These are phyloP conservation scores for Novymonas esmeraldas DNA, from an alignment of 208 protist species.

Conservation along the genomic window DNA sequence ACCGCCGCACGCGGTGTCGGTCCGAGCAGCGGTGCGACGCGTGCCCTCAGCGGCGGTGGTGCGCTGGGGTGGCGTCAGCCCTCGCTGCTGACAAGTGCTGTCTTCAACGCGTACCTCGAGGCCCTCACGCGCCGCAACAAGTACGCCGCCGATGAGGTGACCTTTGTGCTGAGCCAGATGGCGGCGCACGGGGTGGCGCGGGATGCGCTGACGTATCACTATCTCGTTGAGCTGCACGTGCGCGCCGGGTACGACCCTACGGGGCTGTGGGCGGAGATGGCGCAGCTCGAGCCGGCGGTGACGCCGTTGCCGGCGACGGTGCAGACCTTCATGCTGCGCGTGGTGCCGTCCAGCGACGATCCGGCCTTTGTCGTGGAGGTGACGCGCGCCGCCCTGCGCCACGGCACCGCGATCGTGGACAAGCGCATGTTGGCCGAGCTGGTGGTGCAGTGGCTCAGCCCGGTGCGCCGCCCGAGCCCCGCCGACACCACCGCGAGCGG, in stretches of 20 bases:
- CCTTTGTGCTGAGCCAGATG: constrained; percentile 70
- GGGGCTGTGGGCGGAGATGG: constrained; percentile 76
- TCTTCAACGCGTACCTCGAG: constrained; percentile 87
- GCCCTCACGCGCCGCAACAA: constrained; percentile 66
- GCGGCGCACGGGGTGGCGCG: constrained; percentile 27
- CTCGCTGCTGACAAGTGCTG: constrained; percentile 26
- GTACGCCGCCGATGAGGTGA: constrained; percentile 59
- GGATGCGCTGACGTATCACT: constrained; percentile 80
- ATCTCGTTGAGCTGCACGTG: constrained; percentile 82
- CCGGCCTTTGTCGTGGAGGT: constrained; percentile 71
- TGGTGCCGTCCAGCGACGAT: constrained; percentile 63
- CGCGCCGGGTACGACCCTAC: constrained; percentile 68
- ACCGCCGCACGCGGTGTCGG: background rate
- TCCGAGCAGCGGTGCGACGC: background rate
- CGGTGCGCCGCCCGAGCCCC: background rate
- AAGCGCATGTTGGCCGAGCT: constrained; percentile 68
- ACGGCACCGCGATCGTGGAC: constrained; percentile 63
- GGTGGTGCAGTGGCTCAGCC: constrained; percentile 61
- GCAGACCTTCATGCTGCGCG: constrained; percentile 62
- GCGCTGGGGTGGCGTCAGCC: constrained; percentile 9
- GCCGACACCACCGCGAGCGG: constrained; percentile 6
- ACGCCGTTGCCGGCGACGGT: constrained; percentile 70
- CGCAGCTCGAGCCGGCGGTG: constrained; percentile 37
- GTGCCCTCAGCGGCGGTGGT: background rate
- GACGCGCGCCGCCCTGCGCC: constrained; percentile 54